Conservation (phyloP, 2,329 filamentous ascomycete species). For the Exophiala lecanii-corni region DNA sequence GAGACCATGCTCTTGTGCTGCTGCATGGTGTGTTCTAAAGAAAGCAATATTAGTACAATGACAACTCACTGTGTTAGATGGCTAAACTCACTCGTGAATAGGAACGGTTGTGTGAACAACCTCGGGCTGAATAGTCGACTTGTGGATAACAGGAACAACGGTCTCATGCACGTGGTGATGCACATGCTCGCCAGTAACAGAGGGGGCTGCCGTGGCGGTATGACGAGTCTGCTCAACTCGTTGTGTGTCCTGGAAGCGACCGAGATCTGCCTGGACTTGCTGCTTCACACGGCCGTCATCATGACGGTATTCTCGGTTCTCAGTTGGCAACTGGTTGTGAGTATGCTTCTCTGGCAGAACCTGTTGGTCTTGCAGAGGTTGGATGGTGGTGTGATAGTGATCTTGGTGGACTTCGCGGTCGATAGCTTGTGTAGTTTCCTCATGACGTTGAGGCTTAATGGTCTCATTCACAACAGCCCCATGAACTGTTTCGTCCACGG, state of each 20-base stretch:
- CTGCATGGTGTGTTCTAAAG: constrained; percentile 55
- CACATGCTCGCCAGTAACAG: constrained; percentile 57
- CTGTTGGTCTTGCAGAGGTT: constrained; percentile 57
- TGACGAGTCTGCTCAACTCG: constrained; percentile 45
- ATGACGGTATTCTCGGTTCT: constrained; percentile 60
- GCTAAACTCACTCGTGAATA: constrained; percentile 55
- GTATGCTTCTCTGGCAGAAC: constrained; percentile 59
- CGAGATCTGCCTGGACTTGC: constrained; percentile 51
- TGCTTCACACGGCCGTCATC: constrained; percentile 46
- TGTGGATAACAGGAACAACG: constrained; percentile 66
- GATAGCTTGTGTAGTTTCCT: constrained; percentile 58
- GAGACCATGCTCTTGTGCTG: constrained; percentile 61
- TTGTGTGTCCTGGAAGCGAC: constrained; percentile 50
- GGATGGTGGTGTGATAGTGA: constrained; percentile 66
- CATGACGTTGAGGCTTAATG: constrained; percentile 56
- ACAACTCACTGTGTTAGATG: not conserved
- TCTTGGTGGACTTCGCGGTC: constrained; percentile 68
- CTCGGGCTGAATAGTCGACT: constrained; percentile 56
- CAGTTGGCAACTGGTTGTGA: constrained; percentile 54
- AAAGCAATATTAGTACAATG: not conserved
- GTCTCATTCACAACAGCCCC: constrained; percentile 58
- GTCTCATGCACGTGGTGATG: constrained; percentile 61
- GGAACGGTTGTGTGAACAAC: constrained; percentile 69
- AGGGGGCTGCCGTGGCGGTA: constrained; percentile 45
- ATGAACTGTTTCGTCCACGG: constrained; percentile 61